phyloP scores from a whole-genome alignment of 1,139 yeast species.

The Blastobotrys serpentis region DNA sequence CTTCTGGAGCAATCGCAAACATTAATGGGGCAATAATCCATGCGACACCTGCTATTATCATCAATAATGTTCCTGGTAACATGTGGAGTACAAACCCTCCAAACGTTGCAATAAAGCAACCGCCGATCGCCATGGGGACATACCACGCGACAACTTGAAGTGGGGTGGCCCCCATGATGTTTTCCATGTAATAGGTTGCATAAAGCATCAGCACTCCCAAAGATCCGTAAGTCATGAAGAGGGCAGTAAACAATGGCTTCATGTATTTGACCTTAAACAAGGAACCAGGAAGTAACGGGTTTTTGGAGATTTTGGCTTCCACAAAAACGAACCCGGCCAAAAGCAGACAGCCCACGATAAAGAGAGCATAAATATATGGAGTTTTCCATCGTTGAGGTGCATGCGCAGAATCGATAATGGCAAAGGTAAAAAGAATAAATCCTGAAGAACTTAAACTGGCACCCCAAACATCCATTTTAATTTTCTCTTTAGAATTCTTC shows the following conservation, averaged over 20 bases:
- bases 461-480: neutral
- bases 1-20: neutral
- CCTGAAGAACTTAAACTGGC: neutral
- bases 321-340: neutral
- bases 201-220: neutral
- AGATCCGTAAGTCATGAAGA: neutral
- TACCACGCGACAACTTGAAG: neutral
- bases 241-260: neutral
- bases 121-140: neutral
- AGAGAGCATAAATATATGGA: neutral
- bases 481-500: neutral
- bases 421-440: neutral
- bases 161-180: neutral
- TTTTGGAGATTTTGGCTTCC: neutral
- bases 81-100: neutral
- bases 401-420: neutral
- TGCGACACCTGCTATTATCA: neutral
- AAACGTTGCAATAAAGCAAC: neutral
- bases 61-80: neutral
- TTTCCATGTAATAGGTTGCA: neutral
- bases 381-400: neutral
- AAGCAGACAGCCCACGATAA: neutral
- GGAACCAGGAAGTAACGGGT: neutral
- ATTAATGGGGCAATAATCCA: neutral
- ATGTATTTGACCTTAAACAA: neutral